Evolutionary conservation across 257 asterid genomes (phyloP).

Genomic region (Gentiana dahurica): DNA sequence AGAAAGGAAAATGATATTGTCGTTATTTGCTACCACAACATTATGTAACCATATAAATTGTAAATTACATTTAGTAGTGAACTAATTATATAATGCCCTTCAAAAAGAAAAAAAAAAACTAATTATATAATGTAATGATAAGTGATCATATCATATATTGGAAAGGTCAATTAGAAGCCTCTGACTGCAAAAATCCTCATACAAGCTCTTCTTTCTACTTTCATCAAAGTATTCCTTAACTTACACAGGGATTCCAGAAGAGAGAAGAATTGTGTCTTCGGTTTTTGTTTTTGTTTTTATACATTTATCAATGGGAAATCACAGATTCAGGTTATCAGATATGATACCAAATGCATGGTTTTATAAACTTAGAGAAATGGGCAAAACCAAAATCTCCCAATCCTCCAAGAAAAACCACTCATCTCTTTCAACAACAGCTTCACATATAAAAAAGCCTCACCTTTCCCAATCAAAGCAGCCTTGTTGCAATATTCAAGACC

Average conservation of each 20-base stretch:
- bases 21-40: constrained; percentile 2
- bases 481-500: constrained; percentile 14
- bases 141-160: no score
- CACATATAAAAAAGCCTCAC: constrained; percentile 12
- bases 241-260: no score
- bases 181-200: not conserved
- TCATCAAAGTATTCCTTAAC: not conserved
- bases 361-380: constrained; percentile 88
- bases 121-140: no score
- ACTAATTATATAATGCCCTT: no score
- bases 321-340: constrained; percentile 66
- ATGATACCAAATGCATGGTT: constrained; percentile 99
- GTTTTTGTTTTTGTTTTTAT: no score
- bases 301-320: constrained; percentile 60
- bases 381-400: constrained; percentile 28
- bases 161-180: no score
- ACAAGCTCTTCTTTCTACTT: constrained; percentile 9
- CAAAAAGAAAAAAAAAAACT: no score
- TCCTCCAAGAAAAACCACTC: constrained; percentile 26
- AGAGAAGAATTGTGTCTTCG: not conserved
- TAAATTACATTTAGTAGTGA: not conserved
- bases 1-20: not conserved
- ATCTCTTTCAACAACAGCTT: constrained; percentile 8
- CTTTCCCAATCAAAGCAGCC: constrained; percentile 35
- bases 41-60: constrained; percentile 1